Base-by-base conservation (phyloP, 805 yeast species). In the Zygoascus tannicola region DNA sequence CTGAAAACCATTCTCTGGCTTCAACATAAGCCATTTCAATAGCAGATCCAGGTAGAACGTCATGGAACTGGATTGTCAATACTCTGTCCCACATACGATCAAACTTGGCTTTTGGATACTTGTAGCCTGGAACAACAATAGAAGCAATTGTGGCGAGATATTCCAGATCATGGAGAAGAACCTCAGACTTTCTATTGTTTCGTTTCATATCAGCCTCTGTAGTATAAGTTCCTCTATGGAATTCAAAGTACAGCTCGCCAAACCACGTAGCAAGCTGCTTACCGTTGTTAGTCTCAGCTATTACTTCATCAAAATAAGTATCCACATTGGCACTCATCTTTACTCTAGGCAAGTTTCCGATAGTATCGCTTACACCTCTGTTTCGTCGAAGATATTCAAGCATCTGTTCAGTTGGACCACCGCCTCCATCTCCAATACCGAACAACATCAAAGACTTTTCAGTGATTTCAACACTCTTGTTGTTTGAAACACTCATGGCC, bases 181-280 rank as follows among this genome's bases (percentile, higher is more conserved):
- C 64, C 64, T 88, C 97, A 7, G 78, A 68, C 30, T 71, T 62
- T 56, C 97, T 73, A 79, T 86, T 84, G 56, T 75, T 70, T 53
- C 75, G 75, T 64, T 88, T 88, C 30, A 84, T 81, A 47, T 76
- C 75, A 0, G 95, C 92, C 60, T 88, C 97, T 1, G 95, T 77
- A 2, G 97, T 90, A 61, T 88, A 88, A 1, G 97, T 88, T 43
- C 97, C 97, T 58, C 97, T 79, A 63, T 88, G 97, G 65, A 82
- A 85, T 64, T 88, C 97, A 55, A 88, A 73, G 62, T 88, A 88
- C 44, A 88, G 73, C 61, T 88, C 97, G 40, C 97, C 97, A 33
- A 74, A 71, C 96, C 97, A 88, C 12, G 85, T 70, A 4, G 92
- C 94, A 35, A 88, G 70, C 7, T 65, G 68, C 26, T 64, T 56